Conservation (phyloP, 371 early-diverging fungal species). For the Mortierella sp. region DNA sequence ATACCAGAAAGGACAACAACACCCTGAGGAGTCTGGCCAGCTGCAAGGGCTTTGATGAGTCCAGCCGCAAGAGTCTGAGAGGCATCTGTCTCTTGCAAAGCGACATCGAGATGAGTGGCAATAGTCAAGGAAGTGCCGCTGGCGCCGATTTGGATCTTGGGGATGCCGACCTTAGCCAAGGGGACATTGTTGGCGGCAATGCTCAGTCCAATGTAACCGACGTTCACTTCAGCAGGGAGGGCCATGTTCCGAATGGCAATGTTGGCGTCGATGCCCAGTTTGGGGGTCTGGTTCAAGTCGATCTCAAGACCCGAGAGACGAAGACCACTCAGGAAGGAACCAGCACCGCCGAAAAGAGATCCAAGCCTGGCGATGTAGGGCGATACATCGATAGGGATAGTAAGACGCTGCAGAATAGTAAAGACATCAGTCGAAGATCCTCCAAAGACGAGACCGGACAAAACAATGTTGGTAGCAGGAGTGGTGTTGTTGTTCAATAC, state of each 20-base stretch:
- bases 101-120: conserved; percentile 36
- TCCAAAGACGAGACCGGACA: conserved; percentile 37
- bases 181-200: conserved; percentile 28
- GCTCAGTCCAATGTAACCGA: conserved; percentile 45
- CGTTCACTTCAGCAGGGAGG: conserved; percentile 42
- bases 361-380: conserved; percentile 40
- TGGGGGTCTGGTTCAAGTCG: conserved; percentile 53
- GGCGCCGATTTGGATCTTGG: conserved; percentile 48
- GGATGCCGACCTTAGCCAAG: conserved; percentile 33
- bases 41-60: conserved; percentile 41
- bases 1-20: conserved; percentile 32
- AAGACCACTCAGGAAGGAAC: conserved; percentile 37
- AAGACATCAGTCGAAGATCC: conserved; percentile 39
- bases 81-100: conserved; percentile 31
- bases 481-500: conserved; percentile 27
- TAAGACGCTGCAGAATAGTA: conserved; percentile 40
- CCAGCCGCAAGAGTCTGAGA: conserved; percentile 43
- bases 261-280: conserved; percentile 43
- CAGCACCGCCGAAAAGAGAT: conserved; percentile 30
- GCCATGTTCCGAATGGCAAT: conserved; percentile 36
- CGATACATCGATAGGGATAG: conserved; percentile 33
- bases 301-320: conserved; percentile 46
- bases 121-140: conserved; percentile 38
- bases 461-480: conserved; percentile 28
- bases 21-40: conserved; percentile 47